Base-by-base conservation (phyloP, 2,329 filamentous ascomycete species). In the Pyricularia sp. region DNA sequence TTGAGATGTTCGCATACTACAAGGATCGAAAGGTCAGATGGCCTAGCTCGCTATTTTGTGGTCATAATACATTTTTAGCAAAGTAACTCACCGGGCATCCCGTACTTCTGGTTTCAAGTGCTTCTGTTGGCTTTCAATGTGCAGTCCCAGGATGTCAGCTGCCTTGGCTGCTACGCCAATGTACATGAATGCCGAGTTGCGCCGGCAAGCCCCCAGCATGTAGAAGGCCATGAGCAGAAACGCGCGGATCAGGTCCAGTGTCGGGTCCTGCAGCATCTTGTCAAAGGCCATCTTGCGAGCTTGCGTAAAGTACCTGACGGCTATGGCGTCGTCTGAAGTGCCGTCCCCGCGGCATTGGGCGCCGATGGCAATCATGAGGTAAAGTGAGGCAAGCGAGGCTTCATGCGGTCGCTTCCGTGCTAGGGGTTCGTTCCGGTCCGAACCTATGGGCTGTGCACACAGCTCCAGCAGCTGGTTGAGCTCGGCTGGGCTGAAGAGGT, bases 111-210 rank as follows among this genome's bases (percentile, higher is more conserved):
- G 64, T 23, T n/a, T 23, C 28, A 67, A 50, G 11, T 33, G 31
- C 11, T 23, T 4, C 7, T 50, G 64, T 23, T 59, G 78, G 70
- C 72, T 77, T 70, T 69, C 74, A 68, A 74, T 77, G 76, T 88
- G 85, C 7, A 89, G 73, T 0, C 87, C 87, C 0, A 89, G 73
- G 0, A 85, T 84, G 3, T 84, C 82, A 0, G 87, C 86, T 0
- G 86, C 84, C 68, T 85, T 82, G 0, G 84, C 80, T 1, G 87
- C 86, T 10, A 89, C 82, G 0, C 86, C 86, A 2, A 89, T 75
- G 69, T 89, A 89, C 84, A 89, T 88, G 68, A 87, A 89, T 0
- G 86, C 86, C 0, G 86, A 81, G 69, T 88, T 88, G 10, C 86
- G 79, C 36, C 84, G 84, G 68, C 86, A 88, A 4, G 84, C 84